Conservation (phyloP, 345 rosid genomes). For the Pistacia integerrima region DNA sequence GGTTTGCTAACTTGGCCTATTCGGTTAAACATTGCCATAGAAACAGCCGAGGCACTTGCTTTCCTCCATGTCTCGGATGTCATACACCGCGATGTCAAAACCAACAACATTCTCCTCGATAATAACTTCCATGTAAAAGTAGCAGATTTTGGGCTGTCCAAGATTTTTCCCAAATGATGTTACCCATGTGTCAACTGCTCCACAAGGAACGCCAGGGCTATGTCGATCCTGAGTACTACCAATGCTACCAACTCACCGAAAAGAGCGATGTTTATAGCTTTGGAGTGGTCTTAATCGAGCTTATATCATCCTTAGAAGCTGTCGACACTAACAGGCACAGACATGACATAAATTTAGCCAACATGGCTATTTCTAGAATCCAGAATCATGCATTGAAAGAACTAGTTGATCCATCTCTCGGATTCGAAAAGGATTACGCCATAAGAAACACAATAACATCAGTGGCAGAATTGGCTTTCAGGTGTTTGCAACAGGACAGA, state of each 20-base stretch:
- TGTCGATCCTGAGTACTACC: conserved; percentile 85
- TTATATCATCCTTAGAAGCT: conserved; percentile 64
- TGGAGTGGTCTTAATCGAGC: conserved; percentile 80
- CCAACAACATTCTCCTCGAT: conserved; percentile 83
- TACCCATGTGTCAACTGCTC: conserved; percentile 88
- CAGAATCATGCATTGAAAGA: conserved; percentile 65
- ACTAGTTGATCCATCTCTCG: conserved; percentile 68
- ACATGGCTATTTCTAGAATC: conserved; percentile 73
- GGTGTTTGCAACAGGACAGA: conserved; percentile 77
- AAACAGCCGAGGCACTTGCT: conserved; percentile 71
- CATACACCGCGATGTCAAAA: conserved; percentile 88
- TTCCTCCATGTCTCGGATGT: conserved; percentile 67
- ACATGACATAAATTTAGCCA: conserved; percentile 70
- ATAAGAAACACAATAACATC: conserved; percentile 46
- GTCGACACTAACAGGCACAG: conserved; percentile 70
- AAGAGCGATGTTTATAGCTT: conserved; percentile 94
- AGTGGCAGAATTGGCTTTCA: conserved; percentile 71
- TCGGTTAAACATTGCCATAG: conserved; percentile 74
- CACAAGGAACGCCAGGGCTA: conserved; percentile 98
- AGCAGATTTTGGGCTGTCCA: conserved; percentile 96
- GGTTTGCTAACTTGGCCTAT: conserved; percentile 67
- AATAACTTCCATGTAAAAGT: conserved; percentile 64
- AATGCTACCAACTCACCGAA: conserved; percentile 73
- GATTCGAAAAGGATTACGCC: conserved; percentile 47
- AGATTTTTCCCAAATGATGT: conserved; percentile 69